Evolutionary conservation across 768 basidiomycete species (phyloP).

Genomic region (Fibroporia radiculosa): DNA sequence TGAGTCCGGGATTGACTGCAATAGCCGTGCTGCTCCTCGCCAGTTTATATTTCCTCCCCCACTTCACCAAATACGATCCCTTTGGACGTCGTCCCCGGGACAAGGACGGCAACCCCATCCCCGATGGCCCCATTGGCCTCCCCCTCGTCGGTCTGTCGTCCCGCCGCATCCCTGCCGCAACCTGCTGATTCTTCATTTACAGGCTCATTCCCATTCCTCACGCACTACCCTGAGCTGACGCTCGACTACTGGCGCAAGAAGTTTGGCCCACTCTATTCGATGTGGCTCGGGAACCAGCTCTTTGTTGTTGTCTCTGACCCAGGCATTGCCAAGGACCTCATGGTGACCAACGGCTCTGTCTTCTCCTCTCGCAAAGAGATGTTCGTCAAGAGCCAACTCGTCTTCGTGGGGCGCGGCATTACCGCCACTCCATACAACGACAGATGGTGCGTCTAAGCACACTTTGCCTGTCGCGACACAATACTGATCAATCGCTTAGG

Average conservation of each 20-base stretch:
- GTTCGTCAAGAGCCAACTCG: constrained; percentile 38
- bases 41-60: no score
- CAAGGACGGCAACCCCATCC: background rate
- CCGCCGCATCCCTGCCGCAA: background rate
- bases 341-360: constrained; percentile 36
- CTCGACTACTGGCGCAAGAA: constrained; percentile 15
- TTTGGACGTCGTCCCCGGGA: background rate
- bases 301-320: constrained; percentile 40
- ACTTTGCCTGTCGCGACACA: background rate
- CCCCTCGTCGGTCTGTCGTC: background rate
- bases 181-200: no score
- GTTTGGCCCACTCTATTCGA: constrained; percentile 36
- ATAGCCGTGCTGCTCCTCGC: no score
- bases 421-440: constrained; percentile 38
- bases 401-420: constrained; percentile 36
- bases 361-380: constrained; percentile 40
- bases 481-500: constrained; percentile 16
- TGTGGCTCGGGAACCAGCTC: constrained; percentile 41
- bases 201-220: constrained; percentile 29
- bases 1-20: no score
- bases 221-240: constrained; percentile 34
- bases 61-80: no score
- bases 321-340: constrained; percentile 34
- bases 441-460: constrained; percentile 25
- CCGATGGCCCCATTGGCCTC: background rate